phyloP scores from a whole-genome alignment of 768 basidiomycete species.

The Lactarius hatsudake region DNA sequence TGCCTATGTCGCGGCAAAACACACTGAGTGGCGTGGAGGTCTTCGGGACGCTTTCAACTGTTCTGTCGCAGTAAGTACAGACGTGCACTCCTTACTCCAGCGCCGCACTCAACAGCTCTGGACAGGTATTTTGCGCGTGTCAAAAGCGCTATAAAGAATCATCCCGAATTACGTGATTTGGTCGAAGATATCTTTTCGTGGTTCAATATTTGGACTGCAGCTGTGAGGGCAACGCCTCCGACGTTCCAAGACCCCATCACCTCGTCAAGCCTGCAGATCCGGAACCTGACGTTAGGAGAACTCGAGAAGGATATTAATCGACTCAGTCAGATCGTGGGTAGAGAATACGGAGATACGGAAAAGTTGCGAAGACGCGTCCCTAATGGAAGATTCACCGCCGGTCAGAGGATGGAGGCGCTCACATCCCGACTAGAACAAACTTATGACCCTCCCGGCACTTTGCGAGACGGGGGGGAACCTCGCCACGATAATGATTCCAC shows the following conservation, averaged over 20 bases:
- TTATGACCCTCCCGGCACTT: conserved; percentile 56
- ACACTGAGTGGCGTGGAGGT: conserved; percentile 31
- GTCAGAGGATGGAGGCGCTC: conserved; percentile 36
- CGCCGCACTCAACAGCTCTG: not conserved
- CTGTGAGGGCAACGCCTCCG: conserved; percentile 38
- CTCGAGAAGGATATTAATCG: conserved; percentile 36
- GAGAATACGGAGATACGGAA: conserved; percentile 44
- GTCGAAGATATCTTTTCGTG: conserved; percentile 45
- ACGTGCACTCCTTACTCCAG: not conserved
- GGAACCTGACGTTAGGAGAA: conserved; percentile 39
- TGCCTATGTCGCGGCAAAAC: conserved; percentile 19
- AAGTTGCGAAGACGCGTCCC: conserved; percentile 16
- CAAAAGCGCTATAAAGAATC: conserved; percentile 49
- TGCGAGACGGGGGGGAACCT: conserved; percentile 44
- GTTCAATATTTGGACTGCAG: conserved; percentile 48
- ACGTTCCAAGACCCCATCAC: conserved; percentile 47
- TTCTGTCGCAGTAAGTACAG: conserved; percentile 28
- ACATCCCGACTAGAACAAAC: conserved; percentile 39
- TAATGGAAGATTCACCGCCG: conserved; percentile 18
- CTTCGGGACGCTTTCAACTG: conserved; percentile 33
- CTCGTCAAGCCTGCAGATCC: conserved; percentile 31
- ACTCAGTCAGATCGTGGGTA: conserved; percentile 46
- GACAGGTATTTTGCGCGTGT: conserved; percentile 55
- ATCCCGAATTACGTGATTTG: conserved; percentile 43
- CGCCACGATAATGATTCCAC: conserved; percentile 68